Conservation (phyloP, 768 basidiomycete genomes). For the Xerocomellus chrysenteron region DNA sequence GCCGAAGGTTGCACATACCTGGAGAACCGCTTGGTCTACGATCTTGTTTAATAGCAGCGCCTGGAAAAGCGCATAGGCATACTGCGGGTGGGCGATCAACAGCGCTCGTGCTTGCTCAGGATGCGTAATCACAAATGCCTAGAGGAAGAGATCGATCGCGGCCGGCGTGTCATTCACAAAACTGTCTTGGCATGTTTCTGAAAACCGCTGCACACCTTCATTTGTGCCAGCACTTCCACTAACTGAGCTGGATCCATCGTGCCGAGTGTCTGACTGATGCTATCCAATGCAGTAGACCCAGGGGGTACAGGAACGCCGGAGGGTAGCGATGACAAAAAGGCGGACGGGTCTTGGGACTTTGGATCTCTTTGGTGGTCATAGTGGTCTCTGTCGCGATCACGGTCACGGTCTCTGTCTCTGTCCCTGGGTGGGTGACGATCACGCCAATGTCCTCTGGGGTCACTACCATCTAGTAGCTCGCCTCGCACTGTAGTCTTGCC, state of each 20-base stretch:
- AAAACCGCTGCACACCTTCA: constrained; percentile 71
- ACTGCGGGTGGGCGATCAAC: constrained; percentile 82
- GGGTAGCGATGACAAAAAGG: constrained; percentile 69
- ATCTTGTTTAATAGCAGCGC: constrained; percentile 91
- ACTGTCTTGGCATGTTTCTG: constrained; percentile 18
- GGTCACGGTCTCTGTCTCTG: constrained; percentile 55
- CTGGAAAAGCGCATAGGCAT: constrained; percentile 96
- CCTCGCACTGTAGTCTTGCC: constrained; percentile 87
- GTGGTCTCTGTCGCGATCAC: constrained; percentile 46
- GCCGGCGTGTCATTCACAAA: constrained; percentile 19
- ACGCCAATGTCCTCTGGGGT: constrained; percentile 37
- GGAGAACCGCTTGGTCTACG: constrained; percentile 82
- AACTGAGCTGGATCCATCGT: constrained; percentile 80
- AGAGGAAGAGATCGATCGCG: constrained; percentile 13
- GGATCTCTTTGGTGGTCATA: constrained; percentile 35
- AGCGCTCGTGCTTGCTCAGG: constrained; percentile 86
- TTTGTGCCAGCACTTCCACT: constrained; percentile 93
- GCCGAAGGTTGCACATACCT: constrained; percentile 45
- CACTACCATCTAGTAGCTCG: constrained; percentile 70
- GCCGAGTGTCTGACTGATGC: constrained; percentile 83
- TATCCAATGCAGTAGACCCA: constrained; percentile 72
- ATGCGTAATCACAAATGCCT: constrained; percentile 91
- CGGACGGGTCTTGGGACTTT: constrained; percentile 40
- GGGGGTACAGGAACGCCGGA: constrained; percentile 71
- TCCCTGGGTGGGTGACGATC: constrained; percentile 49